phyloP scores from a whole-genome alignment of 75 land plant species.

The Cryptomeria japonica region DNA sequence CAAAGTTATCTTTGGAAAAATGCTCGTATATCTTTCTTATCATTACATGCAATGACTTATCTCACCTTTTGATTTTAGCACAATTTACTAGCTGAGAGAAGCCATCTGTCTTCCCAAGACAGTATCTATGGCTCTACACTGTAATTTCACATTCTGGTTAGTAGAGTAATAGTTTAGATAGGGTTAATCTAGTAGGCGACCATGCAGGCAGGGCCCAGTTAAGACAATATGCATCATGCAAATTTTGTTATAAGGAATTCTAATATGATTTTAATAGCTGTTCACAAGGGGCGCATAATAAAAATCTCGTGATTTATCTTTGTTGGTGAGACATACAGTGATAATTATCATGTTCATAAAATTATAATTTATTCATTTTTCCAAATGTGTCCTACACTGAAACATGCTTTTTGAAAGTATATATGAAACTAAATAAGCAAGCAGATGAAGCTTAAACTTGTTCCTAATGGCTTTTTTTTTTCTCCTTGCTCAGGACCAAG shows the following conservation, averaged over 20 bases:
- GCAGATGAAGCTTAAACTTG: not conserved
- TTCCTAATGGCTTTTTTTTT: not conserved
- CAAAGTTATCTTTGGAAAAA: not conserved
- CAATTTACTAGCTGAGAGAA: not conserved
- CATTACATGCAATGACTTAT: not conserved
- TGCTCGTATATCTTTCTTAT: not conserved
- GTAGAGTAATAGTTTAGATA: not conserved
- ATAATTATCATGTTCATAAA: not conserved
- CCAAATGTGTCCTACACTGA: not conserved
- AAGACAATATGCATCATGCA: not conserved
- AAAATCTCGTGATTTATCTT: not conserved
- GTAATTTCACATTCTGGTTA: not conserved
- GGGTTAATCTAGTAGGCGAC: not conserved
- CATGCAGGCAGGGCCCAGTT: not conserved
- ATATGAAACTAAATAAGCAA: not conserved
- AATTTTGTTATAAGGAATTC: not conserved
- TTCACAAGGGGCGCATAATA: not conserved
- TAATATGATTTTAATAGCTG: not conserved
- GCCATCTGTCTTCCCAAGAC: not conserved
- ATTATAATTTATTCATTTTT: not conserved
- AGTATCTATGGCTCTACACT: not conserved
- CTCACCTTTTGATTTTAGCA: not conserved
- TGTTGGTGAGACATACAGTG: not conserved
- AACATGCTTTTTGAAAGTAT: not conserved
- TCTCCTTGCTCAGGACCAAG: conserved; percentile 44